Conservation (phyloP, 108 stramenopile genomes). For the Pseudonitzschia multistriata region DNA sequence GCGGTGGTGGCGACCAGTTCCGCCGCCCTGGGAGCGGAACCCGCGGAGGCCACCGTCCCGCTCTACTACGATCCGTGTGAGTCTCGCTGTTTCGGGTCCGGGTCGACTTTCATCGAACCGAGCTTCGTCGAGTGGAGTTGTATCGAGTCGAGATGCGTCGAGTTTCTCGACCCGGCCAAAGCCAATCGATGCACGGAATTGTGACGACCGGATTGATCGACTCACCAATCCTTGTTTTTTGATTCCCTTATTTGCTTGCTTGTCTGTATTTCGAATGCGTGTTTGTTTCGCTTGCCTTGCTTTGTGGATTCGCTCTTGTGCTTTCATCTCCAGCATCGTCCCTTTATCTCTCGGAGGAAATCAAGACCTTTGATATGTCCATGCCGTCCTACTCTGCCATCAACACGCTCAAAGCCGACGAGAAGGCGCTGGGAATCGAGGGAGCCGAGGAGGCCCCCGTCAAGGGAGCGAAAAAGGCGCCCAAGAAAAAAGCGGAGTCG, state of each 20-base stretch:
- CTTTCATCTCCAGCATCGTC: not conserved
- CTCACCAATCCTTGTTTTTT: too few species aligned
- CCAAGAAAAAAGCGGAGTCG: not conserved
- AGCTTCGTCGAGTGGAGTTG: too few species aligned
- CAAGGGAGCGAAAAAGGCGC: not conserved
- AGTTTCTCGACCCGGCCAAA: too few species aligned
- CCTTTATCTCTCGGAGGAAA: conserved; percentile 8
- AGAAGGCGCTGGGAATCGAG: conserved; percentile 19
- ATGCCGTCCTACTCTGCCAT: conserved; percentile 9
- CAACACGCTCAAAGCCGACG: conserved; percentile 14
- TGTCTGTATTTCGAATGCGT: not conserved
- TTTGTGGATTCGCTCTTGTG: too few species aligned
- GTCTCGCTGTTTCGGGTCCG: not conserved
- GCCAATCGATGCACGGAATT: too few species aligned
- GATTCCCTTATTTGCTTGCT: not conserved
- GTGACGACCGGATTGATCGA: too few species aligned
- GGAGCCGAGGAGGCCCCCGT: not conserved
- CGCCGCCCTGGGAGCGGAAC: not conserved
- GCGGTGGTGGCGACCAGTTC: not conserved
- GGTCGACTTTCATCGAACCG: not conserved
- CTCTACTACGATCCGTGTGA: not conserved
- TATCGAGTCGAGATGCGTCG: too few species aligned
- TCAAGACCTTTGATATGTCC: conserved; percentile 15
- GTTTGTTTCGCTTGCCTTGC: not conserved
- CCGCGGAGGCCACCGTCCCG: not conserved